These are phyloP conservation scores for Diphasiastrum complanatum DNA, from an alignment of 83 land plant species.

Conservation along the genomic window DNA sequence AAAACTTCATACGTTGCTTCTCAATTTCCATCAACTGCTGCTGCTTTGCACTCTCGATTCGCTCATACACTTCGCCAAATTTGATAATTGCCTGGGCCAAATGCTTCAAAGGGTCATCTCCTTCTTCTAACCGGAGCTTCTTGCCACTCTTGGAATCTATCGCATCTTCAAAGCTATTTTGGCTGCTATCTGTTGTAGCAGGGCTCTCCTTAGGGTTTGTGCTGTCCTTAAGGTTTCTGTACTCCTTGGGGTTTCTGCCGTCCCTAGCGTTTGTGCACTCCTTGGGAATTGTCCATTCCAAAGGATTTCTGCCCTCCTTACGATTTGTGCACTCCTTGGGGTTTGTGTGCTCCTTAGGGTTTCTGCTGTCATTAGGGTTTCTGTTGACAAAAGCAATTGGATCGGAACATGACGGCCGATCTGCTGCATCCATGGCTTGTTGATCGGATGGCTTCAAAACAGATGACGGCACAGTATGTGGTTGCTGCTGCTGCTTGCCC, in stretches of 20 bases:
- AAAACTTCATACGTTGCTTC: constrained; percentile 13
- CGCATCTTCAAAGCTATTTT: not conserved
- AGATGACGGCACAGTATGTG: too few relatives aligned
- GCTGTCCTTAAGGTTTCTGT: not conserved
- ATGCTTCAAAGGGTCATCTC: constrained; percentile 1
- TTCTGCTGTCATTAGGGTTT: not conserved
- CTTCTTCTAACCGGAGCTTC: not conserved
- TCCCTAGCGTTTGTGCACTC: not conserved
- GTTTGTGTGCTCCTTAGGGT: not conserved
- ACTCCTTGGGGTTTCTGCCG: not conserved
- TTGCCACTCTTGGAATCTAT: not conserved
- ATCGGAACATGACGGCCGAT: too few relatives aligned
- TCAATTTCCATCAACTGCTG: constrained; percentile 13
- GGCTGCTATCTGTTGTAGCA: constrained; percentile 3
- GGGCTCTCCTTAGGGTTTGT: not conserved
- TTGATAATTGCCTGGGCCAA: constrained; percentile 10
- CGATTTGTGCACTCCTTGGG: not conserved
- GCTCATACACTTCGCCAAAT: constrained; percentile 14
- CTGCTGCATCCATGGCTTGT: too few relatives aligned
- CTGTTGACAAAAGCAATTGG: too few relatives aligned
- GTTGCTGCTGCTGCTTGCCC: not conserved
- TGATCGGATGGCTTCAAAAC: too few relatives aligned
- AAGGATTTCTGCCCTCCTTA: not conserved
- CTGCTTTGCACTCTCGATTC: constrained; percentile 17
- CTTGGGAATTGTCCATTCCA: not conserved